Percentiles rank a stretch among this genome's conserved stretches.
Evolutionary conservation across 352 stramenopile genomes (phyloP).

Genomic region (Salisapilia sapeloensis): DNA sequence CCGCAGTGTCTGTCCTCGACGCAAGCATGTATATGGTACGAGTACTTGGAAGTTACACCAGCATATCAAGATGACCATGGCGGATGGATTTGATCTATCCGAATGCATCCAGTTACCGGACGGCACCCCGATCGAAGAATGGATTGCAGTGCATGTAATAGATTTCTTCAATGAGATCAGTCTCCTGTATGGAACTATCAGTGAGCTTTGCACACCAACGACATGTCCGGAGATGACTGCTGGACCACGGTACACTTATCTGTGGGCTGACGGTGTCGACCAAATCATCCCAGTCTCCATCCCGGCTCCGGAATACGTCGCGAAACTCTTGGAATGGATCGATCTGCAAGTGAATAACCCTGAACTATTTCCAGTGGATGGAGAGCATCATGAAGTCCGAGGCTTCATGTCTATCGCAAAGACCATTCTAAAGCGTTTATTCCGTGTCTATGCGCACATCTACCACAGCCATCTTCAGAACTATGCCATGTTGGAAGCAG

Average conservation of each 20-base stretch:
- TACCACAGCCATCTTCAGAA: constrained; percentile 90
- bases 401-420: constrained; percentile 35
- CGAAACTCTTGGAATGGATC: constrained; percentile 76
- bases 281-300: constrained; percentile 25
- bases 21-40: constrained; percentile 34
- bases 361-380: constrained; percentile 25
- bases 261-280: constrained; percentile 59
- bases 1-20: constrained; percentile 27
- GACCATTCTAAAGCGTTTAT: constrained; percentile 90
- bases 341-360: constrained; percentile 68
- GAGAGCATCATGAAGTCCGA: constrained; percentile 6
- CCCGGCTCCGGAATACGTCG: constrained; percentile 73
- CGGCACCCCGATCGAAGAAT: constrained; percentile 38
- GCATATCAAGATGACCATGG: constrained; percentile 55
- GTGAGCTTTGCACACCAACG: constrained; percentile 50
- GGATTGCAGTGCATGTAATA: constrained; percentile 59
- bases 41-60: constrained; percentile 50
- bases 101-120: constrained; percentile 54
- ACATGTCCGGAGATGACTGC: constrained; percentile 59
- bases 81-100: constrained; percentile 23
- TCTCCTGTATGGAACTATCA: constrained; percentile 81
- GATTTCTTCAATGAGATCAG: constrained; percentile 92
- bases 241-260: constrained; percentile 75
- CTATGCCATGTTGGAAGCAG: constrained; percentile 82
- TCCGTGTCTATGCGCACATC: constrained; percentile 94